Percentiles rank a stretch among this genome's conserved stretches.
Evolutionary conservation across 441 rosid genomes (phyloP).

Genomic region (Erodium texanum): DNA sequence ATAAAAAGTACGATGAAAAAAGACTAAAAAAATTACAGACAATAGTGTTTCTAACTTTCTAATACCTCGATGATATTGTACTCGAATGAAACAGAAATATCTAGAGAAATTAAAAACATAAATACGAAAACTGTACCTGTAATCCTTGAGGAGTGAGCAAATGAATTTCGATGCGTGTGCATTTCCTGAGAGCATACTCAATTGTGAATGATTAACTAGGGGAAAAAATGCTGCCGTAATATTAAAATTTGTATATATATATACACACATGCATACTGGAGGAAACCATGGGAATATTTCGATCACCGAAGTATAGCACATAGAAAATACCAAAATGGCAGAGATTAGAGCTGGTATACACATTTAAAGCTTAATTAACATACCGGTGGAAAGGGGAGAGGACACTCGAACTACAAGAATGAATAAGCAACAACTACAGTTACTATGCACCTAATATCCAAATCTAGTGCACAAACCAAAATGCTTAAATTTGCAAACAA

Average conservation of each 20-base stretch:
- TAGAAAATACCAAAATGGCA: neutral
- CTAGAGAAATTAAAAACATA: neutral
- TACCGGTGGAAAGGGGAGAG: neutral
- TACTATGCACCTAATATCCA: neutral
- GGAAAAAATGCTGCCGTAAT: neutral
- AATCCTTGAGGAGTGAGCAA: conserved; percentile 83
- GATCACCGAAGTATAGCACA: neutral
- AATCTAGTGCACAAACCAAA: neutral
- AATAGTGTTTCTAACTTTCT: neutral
- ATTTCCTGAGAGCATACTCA: conserved; percentile 52
- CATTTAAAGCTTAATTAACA: neutral
- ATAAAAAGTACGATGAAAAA: neutral
- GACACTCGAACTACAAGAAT: neutral
- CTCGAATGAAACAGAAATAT: neutral
- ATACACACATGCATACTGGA: neutral
- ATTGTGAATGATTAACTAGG: conserved; percentile 2
- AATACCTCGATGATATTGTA: neutral
- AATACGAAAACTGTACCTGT: conserved; percentile 41
- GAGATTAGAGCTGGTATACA: neutral
- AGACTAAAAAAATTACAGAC: neutral
- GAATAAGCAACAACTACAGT: neutral
- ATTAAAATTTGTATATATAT: neutral
- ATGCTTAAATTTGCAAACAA: neutral
- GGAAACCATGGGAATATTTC: neutral
- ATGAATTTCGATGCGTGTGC: conserved; percentile 88